Conservation (phyloP, 2,329 filamentous ascomycete genomes). For the Paraphoma chrysanthemicola region DNA sequence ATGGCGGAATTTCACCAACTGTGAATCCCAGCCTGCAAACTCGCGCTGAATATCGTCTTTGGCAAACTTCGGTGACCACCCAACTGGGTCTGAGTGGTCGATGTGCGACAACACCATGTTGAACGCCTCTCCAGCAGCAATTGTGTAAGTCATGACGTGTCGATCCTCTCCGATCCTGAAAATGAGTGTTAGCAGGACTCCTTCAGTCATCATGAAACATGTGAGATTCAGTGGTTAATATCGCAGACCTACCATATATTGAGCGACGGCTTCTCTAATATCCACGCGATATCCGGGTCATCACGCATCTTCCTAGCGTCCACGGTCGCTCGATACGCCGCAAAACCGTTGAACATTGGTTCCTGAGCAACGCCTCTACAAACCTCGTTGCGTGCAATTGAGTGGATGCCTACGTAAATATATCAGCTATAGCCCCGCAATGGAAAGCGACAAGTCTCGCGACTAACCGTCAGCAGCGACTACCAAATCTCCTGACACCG, state of each 20-base stretch:
- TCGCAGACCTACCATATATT: slow-evolving; percentile 23
- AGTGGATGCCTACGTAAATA: slow-evolving; percentile 19
- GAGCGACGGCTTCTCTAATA: slow-evolving; percentile 19
- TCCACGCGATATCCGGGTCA: slow-evolving; percentile 28
- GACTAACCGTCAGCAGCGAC: slow-evolving; percentile 41
- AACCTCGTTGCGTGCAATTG: slow-evolving; percentile 56
- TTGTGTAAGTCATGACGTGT: slow-evolving; percentile 57
- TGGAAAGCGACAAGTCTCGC: background rate
- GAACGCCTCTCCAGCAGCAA: slow-evolving; percentile 61
- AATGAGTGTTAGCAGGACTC: background rate
- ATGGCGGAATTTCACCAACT: slow-evolving; percentile 35
- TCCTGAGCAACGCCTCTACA: background rate
- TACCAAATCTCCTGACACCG: slow-evolving; percentile 43
- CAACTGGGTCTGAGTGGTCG: slow-evolving; percentile 62
- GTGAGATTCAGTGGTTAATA: background rate
- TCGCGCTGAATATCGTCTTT: slow-evolving; percentile 65
- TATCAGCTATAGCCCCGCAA: background rate
- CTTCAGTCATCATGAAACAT: background rate
- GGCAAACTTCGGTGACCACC: slow-evolving; percentile 59
- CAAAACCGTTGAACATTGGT: slow-evolving; percentile 55
- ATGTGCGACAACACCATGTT: slow-evolving; percentile 71
- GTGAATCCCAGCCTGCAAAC: slow-evolving; percentile 69
- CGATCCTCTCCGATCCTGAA: slow-evolving; percentile 51
- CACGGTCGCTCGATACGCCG: slow-evolving; percentile 66
- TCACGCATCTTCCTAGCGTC: slow-evolving; percentile 54